A percentile compares a stretch with the other conserved stretches of the same genome.
Conservation (phyloP, 2,329 filamentous ascomycete species). For the Fusarium sp. region DNA sequence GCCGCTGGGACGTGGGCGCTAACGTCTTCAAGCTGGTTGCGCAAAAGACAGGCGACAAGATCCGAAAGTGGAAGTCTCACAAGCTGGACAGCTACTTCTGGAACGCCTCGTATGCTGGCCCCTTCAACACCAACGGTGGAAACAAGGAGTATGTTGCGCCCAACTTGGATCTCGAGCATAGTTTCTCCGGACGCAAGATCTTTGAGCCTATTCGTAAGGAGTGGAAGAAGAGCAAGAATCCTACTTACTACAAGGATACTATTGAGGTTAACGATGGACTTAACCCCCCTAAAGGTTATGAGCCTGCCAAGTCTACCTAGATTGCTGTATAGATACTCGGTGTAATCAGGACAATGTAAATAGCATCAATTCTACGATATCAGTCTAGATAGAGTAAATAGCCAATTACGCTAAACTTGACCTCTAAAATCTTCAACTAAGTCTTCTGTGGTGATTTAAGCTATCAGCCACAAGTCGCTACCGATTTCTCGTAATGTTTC, state of each 20-base stretch:
- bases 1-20: slow-evolving; percentile 77
- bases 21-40: slow-evolving; percentile 74
- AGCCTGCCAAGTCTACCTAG: slow-evolving; percentile 32
- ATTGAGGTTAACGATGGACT: slow-evolving; percentile 55
- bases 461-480: no score
- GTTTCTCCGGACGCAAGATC: slow-evolving; percentile 48
- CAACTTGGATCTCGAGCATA: slow-evolving; percentile 51
- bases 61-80: slow-evolving; percentile 52
- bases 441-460: no score
- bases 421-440: fast-evolving
- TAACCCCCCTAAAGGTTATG: slow-evolving; percentile 55
- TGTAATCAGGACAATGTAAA: background rate
- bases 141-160: slow-evolving; percentile 53
- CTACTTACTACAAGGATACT: slow-evolving; percentile 56
- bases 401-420: background rate
- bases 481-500: no score
- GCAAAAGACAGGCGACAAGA: slow-evolving; percentile 66
- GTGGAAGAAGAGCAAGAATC: slow-evolving; percentile 52
- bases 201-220: slow-evolving; percentile 51
- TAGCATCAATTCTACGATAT: background rate
- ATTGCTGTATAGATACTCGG: background rate
- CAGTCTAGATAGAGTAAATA: background rate
- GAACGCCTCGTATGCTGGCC: slow-evolving; percentile 65
- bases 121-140: slow-evolving; percentile 53
- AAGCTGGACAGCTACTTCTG: slow-evolving; percentile 57